These are phyloP conservation scores for Botrytis deweyae DNA, from an alignment of 2,329 filamentous ascomycete species.

Conservation along the genomic window DNA sequence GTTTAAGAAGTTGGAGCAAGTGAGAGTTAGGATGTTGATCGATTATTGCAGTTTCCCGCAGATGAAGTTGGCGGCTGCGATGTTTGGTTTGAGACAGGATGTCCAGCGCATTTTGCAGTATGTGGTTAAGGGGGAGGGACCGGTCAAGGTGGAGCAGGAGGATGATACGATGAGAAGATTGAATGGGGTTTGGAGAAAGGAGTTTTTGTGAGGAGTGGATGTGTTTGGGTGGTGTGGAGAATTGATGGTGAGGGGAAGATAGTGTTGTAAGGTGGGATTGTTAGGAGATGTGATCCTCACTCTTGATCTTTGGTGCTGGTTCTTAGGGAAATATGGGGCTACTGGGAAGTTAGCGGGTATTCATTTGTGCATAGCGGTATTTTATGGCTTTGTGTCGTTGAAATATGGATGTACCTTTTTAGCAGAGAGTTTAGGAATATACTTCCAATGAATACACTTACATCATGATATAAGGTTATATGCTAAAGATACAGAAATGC, in stretches of 20 bases:
- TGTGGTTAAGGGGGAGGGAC: neutral
- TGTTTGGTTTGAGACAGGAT: neutral
- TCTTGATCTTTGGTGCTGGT: neutral
- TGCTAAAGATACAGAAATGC: neutral
- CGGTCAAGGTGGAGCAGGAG: neutral
- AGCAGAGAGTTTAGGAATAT: neutral
- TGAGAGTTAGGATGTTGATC: neutral
- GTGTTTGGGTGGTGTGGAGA: neutral
- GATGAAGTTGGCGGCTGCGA: neutral
- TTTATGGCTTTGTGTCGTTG: neutral
- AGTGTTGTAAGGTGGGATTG: neutral
- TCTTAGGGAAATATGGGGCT: fast-evolving
- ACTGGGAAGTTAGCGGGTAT: neutral
- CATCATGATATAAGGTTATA: neutral
- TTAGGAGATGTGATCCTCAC: neutral
- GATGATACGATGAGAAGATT: neutral
- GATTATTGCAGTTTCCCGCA: neutral
- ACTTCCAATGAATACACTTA: neutral
- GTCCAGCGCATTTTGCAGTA: neutral
- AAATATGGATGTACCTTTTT: neutral
- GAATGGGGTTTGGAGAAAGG: neutral
- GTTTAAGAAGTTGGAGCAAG: neutral
- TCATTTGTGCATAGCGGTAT: neutral
- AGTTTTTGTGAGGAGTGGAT: neutral
- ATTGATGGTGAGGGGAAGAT: neutral